These are phyloP conservation scores for Colletotrichum salicis DNA, from an alignment of 2,329 filamentous ascomycete species.

Conservation along the genomic window DNA sequence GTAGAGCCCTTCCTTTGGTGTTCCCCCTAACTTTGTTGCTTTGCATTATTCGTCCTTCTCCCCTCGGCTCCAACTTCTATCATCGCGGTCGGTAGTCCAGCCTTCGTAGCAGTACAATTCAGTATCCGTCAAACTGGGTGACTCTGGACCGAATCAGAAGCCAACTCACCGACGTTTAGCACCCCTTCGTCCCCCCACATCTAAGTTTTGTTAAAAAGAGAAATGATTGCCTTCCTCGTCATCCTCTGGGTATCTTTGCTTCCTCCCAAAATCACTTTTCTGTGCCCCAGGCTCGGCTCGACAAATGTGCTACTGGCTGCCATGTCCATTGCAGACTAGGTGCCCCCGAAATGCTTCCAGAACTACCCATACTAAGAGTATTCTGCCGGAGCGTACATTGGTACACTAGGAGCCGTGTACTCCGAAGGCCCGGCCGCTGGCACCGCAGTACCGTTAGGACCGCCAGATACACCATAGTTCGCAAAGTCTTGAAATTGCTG, in stretches of 20 bases:
- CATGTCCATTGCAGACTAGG: not conserved
- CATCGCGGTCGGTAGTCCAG: not conserved
- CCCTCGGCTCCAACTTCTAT: not conserved
- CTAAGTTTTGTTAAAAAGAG: not conserved
- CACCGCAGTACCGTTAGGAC: slow-evolving; percentile 1
- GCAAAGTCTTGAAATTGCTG: slow-evolving; percentile 13
- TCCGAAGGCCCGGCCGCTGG: not conserved
- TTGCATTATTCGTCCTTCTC: not conserved
- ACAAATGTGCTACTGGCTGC: not conserved
- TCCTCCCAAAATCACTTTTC: not conserved
- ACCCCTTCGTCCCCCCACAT: not conserved
- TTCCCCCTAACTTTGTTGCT: not conserved
- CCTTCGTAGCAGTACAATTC: not conserved
- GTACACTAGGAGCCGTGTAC: slow-evolving; percentile 22
- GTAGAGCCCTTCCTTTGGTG: not conserved
- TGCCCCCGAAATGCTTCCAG: not conserved
- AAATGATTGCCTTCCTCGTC: not conserved
- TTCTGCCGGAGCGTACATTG: slow-evolving; percentile 30
- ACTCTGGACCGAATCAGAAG: not conserved
- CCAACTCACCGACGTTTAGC: not conserved
- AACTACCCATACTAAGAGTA: slow-evolving; percentile 12
- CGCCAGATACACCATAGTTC: slow-evolving; percentile 12
- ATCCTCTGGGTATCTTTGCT: slow-evolving; percentile 5
- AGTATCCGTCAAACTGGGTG: not conserved
- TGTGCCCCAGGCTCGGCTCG: not conserved